Evolutionary conservation across 2,329 filamentous ascomycete genomes (phyloP).

Genomic region (Stagonosporopsis cucurbitacearum): DNA sequence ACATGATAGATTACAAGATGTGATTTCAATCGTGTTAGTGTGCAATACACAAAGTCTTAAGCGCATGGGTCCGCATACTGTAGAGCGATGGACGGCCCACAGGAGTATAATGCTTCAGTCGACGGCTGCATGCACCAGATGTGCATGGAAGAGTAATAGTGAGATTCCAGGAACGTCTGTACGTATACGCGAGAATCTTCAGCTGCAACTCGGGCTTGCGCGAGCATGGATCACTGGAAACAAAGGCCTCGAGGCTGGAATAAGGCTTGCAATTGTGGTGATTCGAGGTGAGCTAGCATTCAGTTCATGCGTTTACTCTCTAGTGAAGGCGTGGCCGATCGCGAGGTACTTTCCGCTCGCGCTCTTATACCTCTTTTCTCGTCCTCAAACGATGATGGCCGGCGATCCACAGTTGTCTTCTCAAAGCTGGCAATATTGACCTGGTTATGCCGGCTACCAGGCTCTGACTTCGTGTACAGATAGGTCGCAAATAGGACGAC

Average conservation of each 20-base stretch:
- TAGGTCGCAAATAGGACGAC: constrained; percentile 84
- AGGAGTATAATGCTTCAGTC: too few species aligned
- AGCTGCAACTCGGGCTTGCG: neutral
- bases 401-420: constrained; percentile 68
- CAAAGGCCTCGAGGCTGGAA: too few species aligned
- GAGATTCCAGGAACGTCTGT: too few species aligned
- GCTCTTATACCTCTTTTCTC: constrained; percentile 17
- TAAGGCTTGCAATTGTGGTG: neutral
- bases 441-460: constrained; percentile 60
- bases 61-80: neutral
- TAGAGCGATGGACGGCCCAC: too few species aligned
- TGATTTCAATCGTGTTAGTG: neutral
- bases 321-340: constrained; percentile 32
- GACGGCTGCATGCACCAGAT: too few species aligned
- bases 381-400: constrained; percentile 30
- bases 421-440: constrained; percentile 77
- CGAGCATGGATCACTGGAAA: neutral
- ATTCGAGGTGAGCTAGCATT: neutral
- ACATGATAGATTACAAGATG: neutral
- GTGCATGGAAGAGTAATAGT: too few species aligned
- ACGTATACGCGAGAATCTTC: neutral
- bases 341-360: constrained; percentile 19
- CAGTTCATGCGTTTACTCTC: constrained; percentile 38
- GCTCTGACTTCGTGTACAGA: constrained; percentile 76
- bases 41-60: too few species aligned